These are phyloP conservation scores for Xylariaceae sp. DNA, from an alignment of 2,329 filamentous ascomycete species.

Conservation along the genomic window DNA sequence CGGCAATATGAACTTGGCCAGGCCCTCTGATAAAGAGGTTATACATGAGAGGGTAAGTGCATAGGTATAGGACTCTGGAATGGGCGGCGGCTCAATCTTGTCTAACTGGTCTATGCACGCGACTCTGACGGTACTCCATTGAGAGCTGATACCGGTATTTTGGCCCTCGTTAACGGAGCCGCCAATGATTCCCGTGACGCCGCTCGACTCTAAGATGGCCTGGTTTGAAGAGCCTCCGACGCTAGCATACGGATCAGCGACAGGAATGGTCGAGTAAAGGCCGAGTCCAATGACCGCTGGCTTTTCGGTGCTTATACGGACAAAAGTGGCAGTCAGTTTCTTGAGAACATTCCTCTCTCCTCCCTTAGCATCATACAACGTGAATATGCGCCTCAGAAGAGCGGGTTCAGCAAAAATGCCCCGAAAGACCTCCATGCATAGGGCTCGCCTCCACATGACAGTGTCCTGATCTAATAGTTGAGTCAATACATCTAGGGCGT, in stretches of 20 bases:
- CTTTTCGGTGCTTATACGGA: constrained; percentile 88
- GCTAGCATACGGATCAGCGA: constrained; percentile 49
- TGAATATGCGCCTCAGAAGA: constrained; percentile 73
- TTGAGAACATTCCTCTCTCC: constrained; percentile 71
- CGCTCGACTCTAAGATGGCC: constrained; percentile 82
- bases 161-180: constrained; percentile 62
- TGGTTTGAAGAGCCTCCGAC: constrained; percentile 64
- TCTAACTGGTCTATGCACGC: constrained; percentile 92
- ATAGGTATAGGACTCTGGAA: constrained; percentile 93
- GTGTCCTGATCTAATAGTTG: constrained; percentile 85
- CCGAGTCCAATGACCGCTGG: constrained; percentile 83
- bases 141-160: constrained; percentile 74
- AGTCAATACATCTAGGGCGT: constrained; percentile 73
- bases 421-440: constrained; percentile 88
- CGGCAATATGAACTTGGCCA: constrained; percentile 89
- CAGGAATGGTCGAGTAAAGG: constrained; percentile 79
- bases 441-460: constrained; percentile 74
- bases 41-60: constrained; percentile 84
- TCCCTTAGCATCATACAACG: constrained; percentile 68
- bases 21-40: constrained; percentile 80
- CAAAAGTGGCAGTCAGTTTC: constrained; percentile 79
- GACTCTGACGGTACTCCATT: constrained; percentile 84
- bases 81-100: constrained; percentile 73
- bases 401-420: constrained; percentile 77
- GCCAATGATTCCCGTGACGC: constrained; percentile 81